These are phyloP conservation scores for Lizanozyma gosingica DNA, from an alignment of 1,139 yeast species.

Conservation along the genomic window DNA sequence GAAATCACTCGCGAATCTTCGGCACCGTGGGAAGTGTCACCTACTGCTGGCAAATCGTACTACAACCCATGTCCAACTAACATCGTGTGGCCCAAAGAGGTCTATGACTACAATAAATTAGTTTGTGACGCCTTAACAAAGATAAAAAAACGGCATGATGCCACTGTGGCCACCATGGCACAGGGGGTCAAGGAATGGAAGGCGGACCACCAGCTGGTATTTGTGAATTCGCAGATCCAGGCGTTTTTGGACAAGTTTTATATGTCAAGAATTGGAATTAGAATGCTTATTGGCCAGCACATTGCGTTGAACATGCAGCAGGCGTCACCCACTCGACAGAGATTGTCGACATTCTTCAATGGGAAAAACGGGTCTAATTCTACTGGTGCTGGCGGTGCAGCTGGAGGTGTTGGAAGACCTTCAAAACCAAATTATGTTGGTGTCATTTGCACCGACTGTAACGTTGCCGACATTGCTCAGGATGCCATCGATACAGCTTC, in stretches of 20 bases:
- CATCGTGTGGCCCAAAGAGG: conserved; percentile 64
- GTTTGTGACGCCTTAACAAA: conserved; percentile 61
- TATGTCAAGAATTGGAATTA: conserved; percentile 79
- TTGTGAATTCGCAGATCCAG: conserved; percentile 58
- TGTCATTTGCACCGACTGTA: conserved; percentile 73
- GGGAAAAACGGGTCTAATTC: conserved; percentile 16
- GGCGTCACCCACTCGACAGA: conserved; percentile 34
- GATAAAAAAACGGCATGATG: conserved; percentile 82
- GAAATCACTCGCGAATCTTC: not conserved
- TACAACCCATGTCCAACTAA: conserved; percentile 48
- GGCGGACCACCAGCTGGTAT: conserved; percentile 36
- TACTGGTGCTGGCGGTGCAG: conserved; percentile 4
- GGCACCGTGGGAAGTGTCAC: conserved; percentile 14
- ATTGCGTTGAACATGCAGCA: conserved; percentile 71
- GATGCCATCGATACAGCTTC: conserved; percentile 85
- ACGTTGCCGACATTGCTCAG: conserved; percentile 68
- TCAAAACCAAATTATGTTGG: conserved; percentile 60
- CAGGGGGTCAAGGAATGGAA: conserved; percentile 93
- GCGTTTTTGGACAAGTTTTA: conserved; percentile 74
- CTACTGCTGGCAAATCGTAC: conserved; percentile 47
- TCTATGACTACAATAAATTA: conserved; percentile 57
- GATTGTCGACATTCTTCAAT: conserved; percentile 26
- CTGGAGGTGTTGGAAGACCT: conserved; percentile 2
- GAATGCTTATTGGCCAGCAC: conserved; percentile 87
- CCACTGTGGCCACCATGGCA: conserved; percentile 89